A percentile compares a stretch with the other conserved stretches of the same genome.
These are phyloP conservation scores for Exophiala sideris DNA, from an alignment of 2,329 filamentous ascomycete species.

Conservation along the genomic window DNA sequence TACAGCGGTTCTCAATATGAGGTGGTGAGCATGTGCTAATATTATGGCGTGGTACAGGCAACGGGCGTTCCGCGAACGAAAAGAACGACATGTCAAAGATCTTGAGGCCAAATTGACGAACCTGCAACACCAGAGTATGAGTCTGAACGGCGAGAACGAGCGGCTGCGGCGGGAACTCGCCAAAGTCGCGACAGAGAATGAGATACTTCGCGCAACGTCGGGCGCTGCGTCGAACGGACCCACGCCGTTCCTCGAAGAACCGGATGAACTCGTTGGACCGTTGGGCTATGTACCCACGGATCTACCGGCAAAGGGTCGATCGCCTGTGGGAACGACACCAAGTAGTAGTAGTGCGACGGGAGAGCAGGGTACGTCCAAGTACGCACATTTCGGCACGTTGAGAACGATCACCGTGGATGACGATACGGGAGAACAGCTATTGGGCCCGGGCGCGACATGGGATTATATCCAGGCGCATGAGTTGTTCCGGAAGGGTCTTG, in stretches of 20 bases:
- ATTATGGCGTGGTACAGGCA: conserved; percentile 56
- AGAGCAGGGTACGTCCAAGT: conserved; percentile 28
- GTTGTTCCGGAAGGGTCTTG: conserved; percentile 69
- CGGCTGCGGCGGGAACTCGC: conserved; percentile 79
- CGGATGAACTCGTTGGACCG: conserved; percentile 54
- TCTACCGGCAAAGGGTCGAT: conserved; percentile 59
- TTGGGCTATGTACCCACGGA: conserved; percentile 70
- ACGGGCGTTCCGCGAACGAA: conserved; percentile 91
- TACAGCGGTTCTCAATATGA: background rate
- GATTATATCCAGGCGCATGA: conserved; percentile 81
- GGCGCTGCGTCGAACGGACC: conserved; percentile 28
- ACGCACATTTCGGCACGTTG: conserved; percentile 22
- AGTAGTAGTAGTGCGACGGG: conserved; percentile 33
- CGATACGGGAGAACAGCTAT: conserved; percentile 62
- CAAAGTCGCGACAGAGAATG: conserved; percentile 82
- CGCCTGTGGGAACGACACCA: conserved; percentile 9
- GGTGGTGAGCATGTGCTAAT: conserved; percentile 4
- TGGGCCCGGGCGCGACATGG: conserved; percentile 80
- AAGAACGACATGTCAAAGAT: conserved; percentile 90
- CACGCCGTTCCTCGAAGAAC: conserved; percentile 25
- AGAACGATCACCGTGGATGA: conserved; percentile 47
- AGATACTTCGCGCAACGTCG: conserved; percentile 81
- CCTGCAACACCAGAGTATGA: conserved; percentile 70
- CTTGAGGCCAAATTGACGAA: conserved; percentile 79
- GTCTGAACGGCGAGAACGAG: conserved; percentile 78